Conservation (phyloP, 1,284 basidiomycete genomes). For the Moesziomyces parantarcticus region DNA sequence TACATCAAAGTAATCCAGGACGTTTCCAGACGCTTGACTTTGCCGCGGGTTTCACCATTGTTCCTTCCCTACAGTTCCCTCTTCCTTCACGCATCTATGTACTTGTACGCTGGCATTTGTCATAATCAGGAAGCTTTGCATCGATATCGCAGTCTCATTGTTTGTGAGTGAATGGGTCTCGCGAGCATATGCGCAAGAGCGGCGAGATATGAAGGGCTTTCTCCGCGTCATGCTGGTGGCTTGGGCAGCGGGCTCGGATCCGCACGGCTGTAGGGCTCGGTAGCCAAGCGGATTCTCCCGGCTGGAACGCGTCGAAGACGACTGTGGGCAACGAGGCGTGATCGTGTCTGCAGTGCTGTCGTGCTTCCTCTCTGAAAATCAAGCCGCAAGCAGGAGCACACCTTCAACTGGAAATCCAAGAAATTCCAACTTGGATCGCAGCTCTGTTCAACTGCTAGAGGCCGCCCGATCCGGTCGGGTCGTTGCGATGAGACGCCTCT, state of each 20-base stretch:
- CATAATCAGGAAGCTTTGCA: background rate
- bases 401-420: too few species aligned
- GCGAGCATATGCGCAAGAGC: too few species aligned
- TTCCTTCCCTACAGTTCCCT: background rate
- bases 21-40: too few species aligned
- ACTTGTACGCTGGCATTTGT: background rate
- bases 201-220: background rate
- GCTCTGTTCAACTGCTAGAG: too few species aligned
- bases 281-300: constrained; percentile 20
- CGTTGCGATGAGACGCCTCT: too few species aligned
- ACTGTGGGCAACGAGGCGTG: too few species aligned
- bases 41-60: too few species aligned
- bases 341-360: constrained; percentile 4
- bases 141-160: background rate
- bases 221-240: background rate
- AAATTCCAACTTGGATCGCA: too few species aligned
- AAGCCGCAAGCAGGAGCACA: too few species aligned
- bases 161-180: too few species aligned
- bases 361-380: too few species aligned
- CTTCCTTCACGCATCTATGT: background rate
- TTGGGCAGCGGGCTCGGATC: constrained; percentile 13
- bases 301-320: constrained; percentile 1
- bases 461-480: too few species aligned
- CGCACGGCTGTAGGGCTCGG: background rate
- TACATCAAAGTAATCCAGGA: background rate